A percentile compares a stretch with the other conserved stretches of the same genome.
Evolutionary conservation across 1,284 basidiomycete genomes (phyloP).

Genomic region (Spongiforma sp.): DNA sequence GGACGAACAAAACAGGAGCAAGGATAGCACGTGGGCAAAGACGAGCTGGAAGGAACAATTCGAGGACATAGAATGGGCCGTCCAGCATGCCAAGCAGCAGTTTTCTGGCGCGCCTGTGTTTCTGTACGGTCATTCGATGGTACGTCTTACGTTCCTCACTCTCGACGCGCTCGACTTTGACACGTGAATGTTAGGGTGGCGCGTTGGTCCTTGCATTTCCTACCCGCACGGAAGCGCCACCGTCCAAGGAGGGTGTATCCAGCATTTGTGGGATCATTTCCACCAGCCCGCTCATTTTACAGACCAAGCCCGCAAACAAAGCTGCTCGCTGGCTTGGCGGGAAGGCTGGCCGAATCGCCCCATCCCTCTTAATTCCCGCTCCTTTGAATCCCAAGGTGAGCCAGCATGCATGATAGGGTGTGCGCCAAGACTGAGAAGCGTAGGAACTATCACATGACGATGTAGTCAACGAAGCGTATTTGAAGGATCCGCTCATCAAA

Average conservation of each 20-base stretch:
- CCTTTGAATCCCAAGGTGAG: slow-evolving; percentile 60
- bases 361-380: slow-evolving; percentile 64
- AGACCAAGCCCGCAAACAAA: slow-evolving; percentile 62
- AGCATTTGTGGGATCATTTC: slow-evolving; percentile 70
- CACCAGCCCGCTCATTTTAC: slow-evolving; percentile 70
- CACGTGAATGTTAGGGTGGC: slow-evolving; percentile 58
- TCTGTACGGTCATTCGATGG: slow-evolving; percentile 87
- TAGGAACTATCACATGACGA: slow-evolving; percentile 74
- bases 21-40: slow-evolving; percentile 64
- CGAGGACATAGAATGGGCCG: slow-evolving; percentile 71
- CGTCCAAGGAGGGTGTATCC: slow-evolving; percentile 45
- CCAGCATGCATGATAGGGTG: slow-evolving; percentile 18
- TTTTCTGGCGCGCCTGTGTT: slow-evolving; percentile 63
- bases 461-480: slow-evolving; percentile 57
- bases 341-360: slow-evolving; percentile 51
- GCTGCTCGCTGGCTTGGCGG: slow-evolving; percentile 58
- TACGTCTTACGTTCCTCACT: slow-evolving; percentile 36
- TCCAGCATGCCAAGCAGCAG: slow-evolving; percentile 54
- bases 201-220: slow-evolving; percentile 66
- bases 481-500: slow-evolving; percentile 72
- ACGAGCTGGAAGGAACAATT: slow-evolving; percentile 75
- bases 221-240: slow-evolving; percentile 49
- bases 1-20: slow-evolving; percentile 57
- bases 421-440: slow-evolving; percentile 6
- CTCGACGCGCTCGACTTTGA: not conserved